A percentile compares a stretch with the other conserved stretches of the same genome.
phyloP scores from a whole-genome alignment of 768 basidiomycete genomes.

The Exsudoporus frostii region DNA sequence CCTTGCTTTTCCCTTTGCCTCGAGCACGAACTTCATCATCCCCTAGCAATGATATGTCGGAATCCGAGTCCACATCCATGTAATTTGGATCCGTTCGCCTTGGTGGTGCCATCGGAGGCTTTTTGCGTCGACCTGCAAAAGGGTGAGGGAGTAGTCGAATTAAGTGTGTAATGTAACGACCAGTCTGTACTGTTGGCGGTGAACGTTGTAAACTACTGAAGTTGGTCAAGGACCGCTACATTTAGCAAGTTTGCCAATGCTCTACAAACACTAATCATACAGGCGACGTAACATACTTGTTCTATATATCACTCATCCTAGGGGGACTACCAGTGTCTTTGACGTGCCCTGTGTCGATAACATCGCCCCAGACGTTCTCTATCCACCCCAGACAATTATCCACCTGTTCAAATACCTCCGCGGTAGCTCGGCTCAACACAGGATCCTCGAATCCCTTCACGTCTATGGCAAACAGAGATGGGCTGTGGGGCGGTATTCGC shows the following conservation, averaged over 20 bases:
- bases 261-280: background rate
- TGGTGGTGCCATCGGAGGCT: slow-evolving; percentile 22
- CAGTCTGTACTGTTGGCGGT: background rate
- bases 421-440: slow-evolving; percentile 44
- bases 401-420: slow-evolving; percentile 42
- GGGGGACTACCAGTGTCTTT: background rate
- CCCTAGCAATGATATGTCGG: slow-evolving; percentile 63
- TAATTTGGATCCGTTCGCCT: slow-evolving; percentile 32
- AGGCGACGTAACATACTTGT: background rate
- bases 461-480: slow-evolving; percentile 7
- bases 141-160: background rate
- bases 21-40: slow-evolving; percentile 47
- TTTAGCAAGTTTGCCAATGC: too few relatives aligned
- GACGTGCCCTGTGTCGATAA: slow-evolving; percentile 21
- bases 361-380: slow-evolving; percentile 51
- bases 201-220: background rate
- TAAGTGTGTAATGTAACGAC: background rate
- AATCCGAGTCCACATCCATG: slow-evolving; percentile 66
- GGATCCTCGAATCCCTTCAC: slow-evolving; percentile 71
- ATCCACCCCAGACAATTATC: slow-evolving; percentile 50
- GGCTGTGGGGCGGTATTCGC: background rate
- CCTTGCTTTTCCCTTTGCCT: slow-evolving; percentile 57
- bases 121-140: background rate
- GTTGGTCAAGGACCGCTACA: too few relatives aligned
- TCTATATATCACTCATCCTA: background rate